Base-by-base conservation (phyloP, 768 basidiomycete genomes). In the Hygrophorus pudorinus region DNA sequence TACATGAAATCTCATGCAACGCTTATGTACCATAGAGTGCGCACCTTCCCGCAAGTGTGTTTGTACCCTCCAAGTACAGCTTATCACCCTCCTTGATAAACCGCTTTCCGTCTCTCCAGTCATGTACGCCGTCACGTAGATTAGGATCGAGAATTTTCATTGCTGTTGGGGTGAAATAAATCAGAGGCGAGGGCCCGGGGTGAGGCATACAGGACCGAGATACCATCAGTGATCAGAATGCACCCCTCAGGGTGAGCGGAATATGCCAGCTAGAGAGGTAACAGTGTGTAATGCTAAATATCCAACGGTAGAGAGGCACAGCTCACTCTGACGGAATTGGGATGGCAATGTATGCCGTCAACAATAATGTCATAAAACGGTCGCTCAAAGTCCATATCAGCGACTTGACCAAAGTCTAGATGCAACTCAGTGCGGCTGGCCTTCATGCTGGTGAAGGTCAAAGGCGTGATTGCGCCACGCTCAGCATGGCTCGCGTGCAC, bases 281-380 rank as follows among this genome's bases (percentile, higher is more conserved):
- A 39, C 21, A 35, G 18, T 29, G 20, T 37, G n/a, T 34, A 39
- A 17, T 35, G 42, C 16, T 32, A 20, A 40, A 33, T 14, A 48
- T 32, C 28, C 48, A 28, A 38, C 13, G 11, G 27, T 9, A 41
- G 21, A 17, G 31, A 51, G 28, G 42, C 14, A 29, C 0, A 35
- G 66, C 80, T 45, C 60, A 91, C 85, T 54, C 85, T 70, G 45
- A 93, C 85, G 35, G 87, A 87, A 58, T 90, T 87, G 12, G 91
- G 90, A 60, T 93, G 90, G 10, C 79, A 85, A 57, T 94, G 91
- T 43, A 91, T 78, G 1, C 90, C 91, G 58, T 94, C 91, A 5
- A 89, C 89, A 49, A 93, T 94, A 42, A 93, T 66, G 43, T 83
- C 88, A 55, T 87, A 94, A 61, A 78, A 93, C 11, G 91, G 91